Conservation (phyloP, 2,329 filamentous ascomycete species). For the Rhinocladiella similis region DNA sequence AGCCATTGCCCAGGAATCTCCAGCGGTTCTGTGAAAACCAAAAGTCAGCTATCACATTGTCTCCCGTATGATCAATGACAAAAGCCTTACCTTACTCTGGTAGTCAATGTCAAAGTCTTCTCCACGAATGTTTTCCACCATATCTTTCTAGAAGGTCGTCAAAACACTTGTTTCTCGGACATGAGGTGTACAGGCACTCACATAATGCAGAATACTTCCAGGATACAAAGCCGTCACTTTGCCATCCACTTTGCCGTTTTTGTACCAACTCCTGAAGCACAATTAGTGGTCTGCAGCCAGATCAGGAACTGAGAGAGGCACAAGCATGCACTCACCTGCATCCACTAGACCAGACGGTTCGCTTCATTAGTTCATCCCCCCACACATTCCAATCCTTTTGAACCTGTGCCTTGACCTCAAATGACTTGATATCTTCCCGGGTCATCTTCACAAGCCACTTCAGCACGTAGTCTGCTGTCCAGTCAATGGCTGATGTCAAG, state of each 20-base stretch:
- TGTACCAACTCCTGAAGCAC: constrained; percentile 58
- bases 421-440: constrained; percentile 30
- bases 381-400: constrained; percentile 52
- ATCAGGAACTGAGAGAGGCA: too few relatives aligned
- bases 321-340: constrained; percentile 7
- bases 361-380: constrained; percentile 49
- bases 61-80: not conserved
- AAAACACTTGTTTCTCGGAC: not conserved
- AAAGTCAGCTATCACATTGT: too few relatives aligned
- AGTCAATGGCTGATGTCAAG: constrained; percentile 12
- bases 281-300: too few relatives aligned
- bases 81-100: constrained; percentile 30
- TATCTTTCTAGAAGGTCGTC: constrained; percentile 13
- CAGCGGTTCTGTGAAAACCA: constrained; percentile 49
- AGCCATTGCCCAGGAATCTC: constrained; percentile 52
- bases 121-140: constrained; percentile 32
- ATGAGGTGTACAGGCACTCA: not conserved
- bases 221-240: constrained; percentile 49
- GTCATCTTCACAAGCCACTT: not conserved
- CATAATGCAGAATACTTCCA: constrained; percentile 35
- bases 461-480: constrained; percentile 29
- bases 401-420: constrained; percentile 43
- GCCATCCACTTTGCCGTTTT: constrained; percentile 45
- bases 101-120: constrained; percentile 54
- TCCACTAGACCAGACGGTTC: constrained; percentile 22